These are phyloP conservation scores for Plasmodium gonderi DNA, from an alignment of 169 alveolate genomes.

Conservation along the genomic window DNA sequence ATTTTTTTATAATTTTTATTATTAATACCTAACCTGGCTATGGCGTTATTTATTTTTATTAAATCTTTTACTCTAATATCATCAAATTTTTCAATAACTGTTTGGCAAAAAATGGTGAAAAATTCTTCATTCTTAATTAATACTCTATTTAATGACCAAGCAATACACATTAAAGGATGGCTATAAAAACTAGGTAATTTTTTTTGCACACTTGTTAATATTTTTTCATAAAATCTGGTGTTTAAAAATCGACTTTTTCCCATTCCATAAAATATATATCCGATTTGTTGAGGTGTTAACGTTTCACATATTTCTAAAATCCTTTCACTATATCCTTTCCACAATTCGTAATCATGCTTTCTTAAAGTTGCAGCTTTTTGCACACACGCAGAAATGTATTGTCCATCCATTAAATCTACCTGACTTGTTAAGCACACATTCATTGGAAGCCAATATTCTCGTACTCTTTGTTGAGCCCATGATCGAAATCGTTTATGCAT, in stretches of 20 bases:
- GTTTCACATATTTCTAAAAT: slow-evolving; percentile 80
- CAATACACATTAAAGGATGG: slow-evolving; percentile 88
- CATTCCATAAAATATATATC: slow-evolving; percentile 87
- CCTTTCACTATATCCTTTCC: slow-evolving; percentile 79
- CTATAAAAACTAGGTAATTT: slow-evolving; percentile 77
- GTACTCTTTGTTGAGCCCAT: slow-evolving; percentile 90
- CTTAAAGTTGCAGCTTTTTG: slow-evolving; percentile 90
- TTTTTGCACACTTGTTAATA: slow-evolving; percentile 76
- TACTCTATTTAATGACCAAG: slow-evolving; percentile 86
- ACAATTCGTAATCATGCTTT: slow-evolving; percentile 84
- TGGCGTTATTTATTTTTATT: slow-evolving; percentile 79
- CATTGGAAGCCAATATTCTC: slow-evolving; percentile 89
- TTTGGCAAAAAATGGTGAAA: slow-evolving; percentile 56
- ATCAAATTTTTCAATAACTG: slow-evolving; percentile 75
- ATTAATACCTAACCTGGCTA: slow-evolving; percentile 75
- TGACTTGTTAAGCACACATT: slow-evolving; percentile 85
- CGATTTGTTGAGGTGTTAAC: slow-evolving; percentile 87
- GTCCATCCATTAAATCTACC: slow-evolving; percentile 84
- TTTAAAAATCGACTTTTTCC: slow-evolving; percentile 85
- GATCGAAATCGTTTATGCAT: slow-evolving; percentile 89
- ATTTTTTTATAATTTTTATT: slow-evolving; percentile 74
- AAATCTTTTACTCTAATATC: slow-evolving; percentile 81
- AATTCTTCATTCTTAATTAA: slow-evolving; percentile 66
- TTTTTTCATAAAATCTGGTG: slow-evolving; percentile 76
- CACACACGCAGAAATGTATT: slow-evolving; percentile 83